Base-by-base conservation (phyloP, 1,284 basidiomycete genomes). In the Coriolopsis trogii region DNA sequence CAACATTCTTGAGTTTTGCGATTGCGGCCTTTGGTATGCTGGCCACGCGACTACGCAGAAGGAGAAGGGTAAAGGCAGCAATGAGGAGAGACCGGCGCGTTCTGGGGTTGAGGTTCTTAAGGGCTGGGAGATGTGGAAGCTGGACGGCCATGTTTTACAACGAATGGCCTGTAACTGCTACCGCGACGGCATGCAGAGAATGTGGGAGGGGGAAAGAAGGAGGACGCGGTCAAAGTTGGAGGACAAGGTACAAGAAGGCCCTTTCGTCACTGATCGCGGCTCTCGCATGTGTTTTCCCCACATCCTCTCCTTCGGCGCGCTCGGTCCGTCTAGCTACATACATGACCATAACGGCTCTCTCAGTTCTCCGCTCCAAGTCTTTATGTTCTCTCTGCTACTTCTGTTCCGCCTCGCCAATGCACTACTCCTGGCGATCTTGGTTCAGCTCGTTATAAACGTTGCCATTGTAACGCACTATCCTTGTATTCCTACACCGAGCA, bases 41-140 rank as follows among this genome's bases (percentile, higher is more conserved):
- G 8, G 42, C 36, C 0, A 81, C 58, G 20, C 76, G 71, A 18
- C 75, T 74, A 9, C 82, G 75, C 9, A 83, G 67, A 6, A 84
- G 66, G 8, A 84, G 61, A 12, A 59, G 33, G 29, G 57, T 59
- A 28, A 53, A 59, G 21, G 53, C 44, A 12, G 57, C 57, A 30
- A 59, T 53, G 21, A 59, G 48, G 23, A 55, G 37, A 16, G 57
- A 59, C 21, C 47, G 53, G 49, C 53, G 50, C n/a, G 53, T 25
- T 23, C 43, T 53, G 18, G 57, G 51, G 18, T 39, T 49, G 33
- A 59, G 42, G 34, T 26, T 46, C 41, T 34, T 36, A 20, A 59
- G 48, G 16, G 49, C 26, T 10, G 57, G 48, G 5, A 49, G 29
- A 29, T 43, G 28, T 46, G 46, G 45, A 15, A 59, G 34, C 3